These are phyloP conservation scores for Dittrichia graveolens DNA, from an alignment of 129 eudicot genomes.

Conservation along the genomic window DNA sequence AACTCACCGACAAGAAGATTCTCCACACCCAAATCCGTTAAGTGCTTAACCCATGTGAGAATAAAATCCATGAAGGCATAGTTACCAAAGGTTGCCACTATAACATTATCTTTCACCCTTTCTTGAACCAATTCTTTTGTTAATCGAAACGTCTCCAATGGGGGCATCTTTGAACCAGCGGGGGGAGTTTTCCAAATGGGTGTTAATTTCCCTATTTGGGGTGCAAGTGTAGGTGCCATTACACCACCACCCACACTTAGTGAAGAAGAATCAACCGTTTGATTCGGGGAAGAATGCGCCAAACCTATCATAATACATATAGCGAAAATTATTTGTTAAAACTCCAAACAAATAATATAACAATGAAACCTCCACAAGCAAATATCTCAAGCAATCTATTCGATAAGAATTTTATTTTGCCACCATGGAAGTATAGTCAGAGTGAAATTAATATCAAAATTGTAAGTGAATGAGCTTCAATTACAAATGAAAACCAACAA, in stretches of 20 bases:
- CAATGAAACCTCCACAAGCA: too few relatives aligned
- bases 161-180: conserved; percentile 74
- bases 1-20: conserved; percentile 90
- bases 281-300: conserved; percentile 42
- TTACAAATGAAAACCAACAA: background rate
- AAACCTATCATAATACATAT: conserved; percentile 35
- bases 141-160: conserved; percentile 61
- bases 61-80: conserved; percentile 98
- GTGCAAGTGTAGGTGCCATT: conserved; percentile 37
- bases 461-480: background rate
- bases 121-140: conserved; percentile 77
- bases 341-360: too few relatives aligned
- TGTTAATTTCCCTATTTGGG: conserved; percentile 30
- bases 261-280: conserved; percentile 43
- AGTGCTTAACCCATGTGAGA: conserved; percentile 91
- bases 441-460: too few relatives aligned
- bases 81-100: conserved; percentile 86
- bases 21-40: conserved; percentile 82
- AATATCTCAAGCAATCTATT: too few relatives aligned
- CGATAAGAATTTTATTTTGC: too few relatives aligned
- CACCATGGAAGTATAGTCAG: too few relatives aligned
- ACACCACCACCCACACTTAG: conserved; percentile 24
- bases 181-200: conserved; percentile 72
- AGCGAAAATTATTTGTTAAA: too few relatives aligned
- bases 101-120: conserved; percentile 81